These are phyloP conservation scores for Lipomyces mesembrius DNA, from an alignment of 805 yeast genomes.

Conservation along the genomic window DNA sequence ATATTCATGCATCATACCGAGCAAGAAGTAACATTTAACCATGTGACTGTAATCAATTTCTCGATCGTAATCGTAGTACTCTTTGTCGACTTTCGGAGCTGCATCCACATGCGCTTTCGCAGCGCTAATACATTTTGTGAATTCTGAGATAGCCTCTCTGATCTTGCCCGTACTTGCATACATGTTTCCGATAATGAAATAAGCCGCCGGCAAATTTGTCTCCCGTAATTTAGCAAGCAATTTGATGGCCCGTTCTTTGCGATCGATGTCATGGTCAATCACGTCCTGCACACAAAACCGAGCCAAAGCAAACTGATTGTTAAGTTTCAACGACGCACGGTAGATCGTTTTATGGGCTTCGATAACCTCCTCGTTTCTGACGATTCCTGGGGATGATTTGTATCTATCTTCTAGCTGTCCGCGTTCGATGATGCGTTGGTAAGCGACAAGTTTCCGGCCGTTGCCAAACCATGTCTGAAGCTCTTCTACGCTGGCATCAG, in stretches of 20 bases:
- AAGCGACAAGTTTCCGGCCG: conserved; percentile 24
- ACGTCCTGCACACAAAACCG: conserved; percentile 11
- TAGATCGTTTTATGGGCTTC: neutral
- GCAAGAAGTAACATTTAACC: conserved; percentile 21
- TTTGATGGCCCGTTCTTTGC: conserved; percentile 12
- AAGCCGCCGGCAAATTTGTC: conserved; percentile 28
- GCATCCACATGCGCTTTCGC: conserved; percentile 31
- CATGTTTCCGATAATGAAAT: conserved; percentile 19
- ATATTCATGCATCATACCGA: conserved; percentile 19
- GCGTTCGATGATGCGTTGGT: conserved; percentile 26
- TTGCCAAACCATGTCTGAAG: conserved; percentile 17
- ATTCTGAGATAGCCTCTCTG: conserved; percentile 16
- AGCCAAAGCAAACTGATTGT: conserved; percentile 22
- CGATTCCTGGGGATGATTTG: neutral
- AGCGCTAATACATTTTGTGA: conserved; percentile 19
- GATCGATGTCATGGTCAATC: neutral
- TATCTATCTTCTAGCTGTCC: conserved; percentile 18
- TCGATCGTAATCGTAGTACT: conserved; percentile 31
- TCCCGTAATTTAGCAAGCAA: conserved; percentile 17
- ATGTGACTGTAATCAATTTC: conserved; percentile 28
- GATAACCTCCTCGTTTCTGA: neutral
- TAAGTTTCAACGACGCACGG: neutral
- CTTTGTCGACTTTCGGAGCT: conserved; percentile 9
- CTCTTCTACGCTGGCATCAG: conserved; percentile 6
- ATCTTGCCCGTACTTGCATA: neutral